A percentile compares a stretch with the other conserved stretches of the same genome.
phyloP scores from a whole-genome alignment of 495 filamentous ascomycete genomes.

The Lasiosphaeria miniovina region DNA sequence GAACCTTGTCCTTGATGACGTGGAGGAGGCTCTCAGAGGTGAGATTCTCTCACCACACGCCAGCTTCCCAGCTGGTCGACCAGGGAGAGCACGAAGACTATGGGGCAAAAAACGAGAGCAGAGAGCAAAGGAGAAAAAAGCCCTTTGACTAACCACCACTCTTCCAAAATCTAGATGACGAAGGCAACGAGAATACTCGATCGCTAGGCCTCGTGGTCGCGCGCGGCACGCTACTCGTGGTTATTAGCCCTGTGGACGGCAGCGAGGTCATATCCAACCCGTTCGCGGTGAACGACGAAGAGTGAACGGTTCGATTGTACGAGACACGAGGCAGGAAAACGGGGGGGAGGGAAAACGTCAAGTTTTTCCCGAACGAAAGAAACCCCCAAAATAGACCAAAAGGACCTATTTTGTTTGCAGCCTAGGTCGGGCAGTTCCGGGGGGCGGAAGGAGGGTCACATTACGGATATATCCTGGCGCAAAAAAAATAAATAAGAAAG shows the following conservation, averaged over 20 bases:
- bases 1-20: constrained; percentile 95
- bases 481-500: too few relatives aligned
- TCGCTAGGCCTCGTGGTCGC: constrained; percentile 88
- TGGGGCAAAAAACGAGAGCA: too few relatives aligned
- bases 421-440: too few relatives aligned
- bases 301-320: constrained; percentile 1
- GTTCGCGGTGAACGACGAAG: constrained; percentile 64
- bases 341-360: not conserved
- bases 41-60: constrained; percentile 15
- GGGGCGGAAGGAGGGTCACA: too few relatives aligned
- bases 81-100: not conserved
- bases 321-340: not conserved
- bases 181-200: constrained; percentile 80
- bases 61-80: not conserved
- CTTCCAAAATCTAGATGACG: constrained; percentile 62
- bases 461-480: too few relatives aligned
- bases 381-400: not conserved
- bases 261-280: constrained; percentile 96
- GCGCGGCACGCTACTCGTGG: constrained; percentile 84
- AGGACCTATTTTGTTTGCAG: too few relatives aligned
- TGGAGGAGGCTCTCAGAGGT: constrained; percentile 87
- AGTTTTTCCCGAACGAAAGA: not conserved
- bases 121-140: too few relatives aligned
- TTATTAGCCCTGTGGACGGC: constrained; percentile 89
- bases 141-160: not conserved